phyloP scores from a whole-genome alignment of 2,329 filamentous ascomycete species.

The Cladosporium sp. region DNA sequence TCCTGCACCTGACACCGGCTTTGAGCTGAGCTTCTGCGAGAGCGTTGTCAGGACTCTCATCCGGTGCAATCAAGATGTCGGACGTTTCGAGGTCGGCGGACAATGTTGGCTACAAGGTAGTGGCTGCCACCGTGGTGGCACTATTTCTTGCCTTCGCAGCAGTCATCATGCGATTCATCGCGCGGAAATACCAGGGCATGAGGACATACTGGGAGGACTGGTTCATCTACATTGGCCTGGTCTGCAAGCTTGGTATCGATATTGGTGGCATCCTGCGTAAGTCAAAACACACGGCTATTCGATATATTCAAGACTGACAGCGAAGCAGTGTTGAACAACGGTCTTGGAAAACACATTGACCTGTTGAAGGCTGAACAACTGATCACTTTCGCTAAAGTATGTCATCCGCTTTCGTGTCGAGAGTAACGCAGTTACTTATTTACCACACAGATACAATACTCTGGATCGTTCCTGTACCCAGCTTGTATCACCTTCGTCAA shows the following conservation, averaged over 20 bases:
- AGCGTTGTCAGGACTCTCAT: neutral
- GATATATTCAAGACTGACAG: neutral
- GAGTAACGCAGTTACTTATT: neutral
- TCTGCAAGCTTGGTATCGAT: conserved; percentile 22
- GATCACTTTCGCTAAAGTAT: conserved; percentile 16
- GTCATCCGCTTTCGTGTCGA: too few species aligned
- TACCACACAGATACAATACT: conserved; percentile 18
- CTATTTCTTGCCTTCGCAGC: conserved; percentile 18
- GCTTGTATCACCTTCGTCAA: conserved; percentile 23
- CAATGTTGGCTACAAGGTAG: conserved; percentile 14
- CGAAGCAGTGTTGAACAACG: conserved; percentile 19
- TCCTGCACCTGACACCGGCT: conserved; percentile 17
- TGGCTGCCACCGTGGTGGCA: conserved; percentile 21
- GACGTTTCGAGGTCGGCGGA: neutral
- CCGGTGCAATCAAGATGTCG: neutral
- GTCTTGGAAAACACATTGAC: conserved; percentile 18
- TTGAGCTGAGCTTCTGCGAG: neutral
- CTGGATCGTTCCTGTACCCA: conserved; percentile 21
- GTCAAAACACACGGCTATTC: neutral
- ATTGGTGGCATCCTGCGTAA: conserved; percentile 22
- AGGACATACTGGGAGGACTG: conserved; percentile 22
- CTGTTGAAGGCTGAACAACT: conserved; percentile 6
- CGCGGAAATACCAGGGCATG: conserved; percentile 19
- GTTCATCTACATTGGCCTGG: conserved; percentile 21
- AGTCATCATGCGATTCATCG: conserved; percentile 18